Percentiles rank a stretch among this genome's conserved stretches.
Evolutionary conservation across 305 asterid genomes (phyloP).

Genomic region (Striga hermonthica): DNA sequence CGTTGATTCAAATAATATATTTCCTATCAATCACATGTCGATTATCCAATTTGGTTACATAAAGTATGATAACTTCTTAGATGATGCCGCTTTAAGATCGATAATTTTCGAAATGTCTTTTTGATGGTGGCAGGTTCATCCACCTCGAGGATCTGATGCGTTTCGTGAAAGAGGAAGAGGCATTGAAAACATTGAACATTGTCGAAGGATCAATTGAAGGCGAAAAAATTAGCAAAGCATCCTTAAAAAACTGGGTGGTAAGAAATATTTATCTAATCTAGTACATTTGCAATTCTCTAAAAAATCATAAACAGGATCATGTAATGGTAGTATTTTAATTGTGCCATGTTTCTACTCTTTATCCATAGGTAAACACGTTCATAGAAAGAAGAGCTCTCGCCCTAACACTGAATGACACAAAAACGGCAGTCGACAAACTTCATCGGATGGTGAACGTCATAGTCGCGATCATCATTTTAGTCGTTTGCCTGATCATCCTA

Average conservation of each 20-base stretch:
- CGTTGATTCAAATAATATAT: not conserved
- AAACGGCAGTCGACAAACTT: conserved; percentile 86
- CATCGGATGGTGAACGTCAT: conserved; percentile 63
- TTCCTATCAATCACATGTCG: no score
- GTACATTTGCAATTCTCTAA: not conserved
- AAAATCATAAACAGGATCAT: not conserved
- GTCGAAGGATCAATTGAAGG: conserved; percentile 69
- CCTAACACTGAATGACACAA: conserved; percentile 80
- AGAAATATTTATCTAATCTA: conserved; percentile 1
- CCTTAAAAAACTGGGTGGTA: conserved; percentile 96
- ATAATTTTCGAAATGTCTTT: not conserved
- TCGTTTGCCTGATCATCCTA: conserved; percentile 56
- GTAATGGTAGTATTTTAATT: not conserved
- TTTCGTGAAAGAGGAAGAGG: conserved; percentile 66
- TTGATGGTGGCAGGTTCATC: conserved; percentile 49
- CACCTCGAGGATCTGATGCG: conserved; percentile 59
- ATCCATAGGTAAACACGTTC: conserved; percentile 68
- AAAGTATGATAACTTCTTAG: conserved; percentile 2
- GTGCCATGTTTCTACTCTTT: not conserved
- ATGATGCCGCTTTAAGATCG: not conserved
- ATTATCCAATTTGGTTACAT: not conserved
- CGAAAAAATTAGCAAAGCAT: conserved; percentile 65
- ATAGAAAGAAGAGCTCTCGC: conserved; percentile 91
- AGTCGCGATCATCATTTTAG: conserved; percentile 44
- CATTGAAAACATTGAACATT: conserved; percentile 47